These are phyloP conservation scores for Dacryopinax spathularia DNA, from an alignment of 768 basidiomycete species.

Conservation along the genomic window DNA sequence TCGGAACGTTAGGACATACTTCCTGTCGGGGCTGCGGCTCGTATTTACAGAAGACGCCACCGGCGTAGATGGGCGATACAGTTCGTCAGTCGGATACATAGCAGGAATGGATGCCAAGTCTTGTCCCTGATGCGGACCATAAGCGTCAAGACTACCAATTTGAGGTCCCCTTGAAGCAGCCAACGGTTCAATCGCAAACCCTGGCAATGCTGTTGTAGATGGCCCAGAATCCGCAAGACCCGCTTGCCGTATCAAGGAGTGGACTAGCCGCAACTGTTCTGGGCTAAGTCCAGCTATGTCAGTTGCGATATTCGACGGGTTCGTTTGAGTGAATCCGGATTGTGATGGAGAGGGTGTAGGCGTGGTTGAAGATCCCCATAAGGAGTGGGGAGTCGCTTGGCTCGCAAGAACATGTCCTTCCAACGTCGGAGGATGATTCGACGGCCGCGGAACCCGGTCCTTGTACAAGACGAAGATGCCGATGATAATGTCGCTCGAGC, in stretches of 20 bases:
- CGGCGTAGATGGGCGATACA: too few species aligned
- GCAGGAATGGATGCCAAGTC: too few species aligned
- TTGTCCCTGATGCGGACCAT: too few species aligned
- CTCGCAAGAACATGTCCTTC: too few species aligned
- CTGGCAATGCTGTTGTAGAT: background rate
- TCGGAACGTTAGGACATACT: background rate
- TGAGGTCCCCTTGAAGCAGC: too few species aligned
- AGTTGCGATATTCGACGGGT: constrained; percentile 1
- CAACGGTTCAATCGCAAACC: too few species aligned
- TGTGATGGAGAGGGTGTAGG: background rate
- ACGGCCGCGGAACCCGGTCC: constrained; percentile 20
- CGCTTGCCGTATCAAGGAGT: background rate
- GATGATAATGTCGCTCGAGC: constrained; percentile 53
- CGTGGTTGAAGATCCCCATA: too few species aligned
- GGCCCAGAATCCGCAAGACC: background rate
- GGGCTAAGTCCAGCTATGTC: background rate
- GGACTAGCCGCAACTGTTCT: background rate
- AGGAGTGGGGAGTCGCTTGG: too few species aligned
- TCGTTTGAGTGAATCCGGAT: background rate
- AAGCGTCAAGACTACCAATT: too few species aligned
- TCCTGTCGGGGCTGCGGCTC: constrained; percentile 31
- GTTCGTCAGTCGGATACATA: too few species aligned
- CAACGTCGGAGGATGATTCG: too few species aligned
- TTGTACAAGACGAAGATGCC: constrained; percentile 78
- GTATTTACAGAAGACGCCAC: too few species aligned